Percentiles rank a stretch among this genome's conserved stretches.
These are phyloP conservation scores for Chaetoceros muelleri DNA, from an alignment of 108 stramenopile species.

Conservation along the genomic window DNA sequence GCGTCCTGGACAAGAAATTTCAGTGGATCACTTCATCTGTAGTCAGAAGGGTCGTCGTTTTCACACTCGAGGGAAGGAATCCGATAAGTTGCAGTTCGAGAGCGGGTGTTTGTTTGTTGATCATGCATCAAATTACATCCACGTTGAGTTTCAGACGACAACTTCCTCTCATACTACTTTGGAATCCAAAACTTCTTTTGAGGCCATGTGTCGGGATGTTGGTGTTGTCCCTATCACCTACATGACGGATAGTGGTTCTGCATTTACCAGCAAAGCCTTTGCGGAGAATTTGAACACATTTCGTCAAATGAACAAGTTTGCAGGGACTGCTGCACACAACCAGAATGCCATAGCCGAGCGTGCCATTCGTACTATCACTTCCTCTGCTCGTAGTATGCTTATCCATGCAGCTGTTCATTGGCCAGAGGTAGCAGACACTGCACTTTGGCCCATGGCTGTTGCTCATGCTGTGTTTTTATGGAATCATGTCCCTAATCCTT, in stretches of 20 bases:
- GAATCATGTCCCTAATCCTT: conserved; percentile 8
- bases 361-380: conserved; percentile 16
- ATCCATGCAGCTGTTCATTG: conserved; percentile 20
- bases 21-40: conserved; percentile 26
- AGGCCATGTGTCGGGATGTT: background rate
- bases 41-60: conserved; percentile 13
- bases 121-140: conserved; percentile 5
- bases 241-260: conserved; percentile 1
- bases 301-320: background rate
- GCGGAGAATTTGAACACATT: background rate
- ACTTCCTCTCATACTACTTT: background rate
- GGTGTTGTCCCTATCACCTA: background rate
- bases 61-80: conserved; percentile 16
- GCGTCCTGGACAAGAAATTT: conserved; percentile 23
- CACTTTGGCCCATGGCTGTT: conserved; percentile 14
- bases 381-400: conserved; percentile 13
- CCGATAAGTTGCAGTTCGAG: background rate
- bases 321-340: conserved; percentile 9
- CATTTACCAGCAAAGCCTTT: conserved; percentile 10
- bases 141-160: background rate
- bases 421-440: conserved; percentile 8
- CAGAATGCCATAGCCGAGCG: conserved; percentile 21
- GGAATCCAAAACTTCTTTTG: conserved; percentile 1
- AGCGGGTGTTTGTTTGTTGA: conserved; percentile 26
- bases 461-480: conserved; percentile 12